These are phyloP conservation scores for Xylariaceae sp. DNA, from an alignment of 2,329 filamentous ascomycete genomes.

Conservation along the genomic window DNA sequence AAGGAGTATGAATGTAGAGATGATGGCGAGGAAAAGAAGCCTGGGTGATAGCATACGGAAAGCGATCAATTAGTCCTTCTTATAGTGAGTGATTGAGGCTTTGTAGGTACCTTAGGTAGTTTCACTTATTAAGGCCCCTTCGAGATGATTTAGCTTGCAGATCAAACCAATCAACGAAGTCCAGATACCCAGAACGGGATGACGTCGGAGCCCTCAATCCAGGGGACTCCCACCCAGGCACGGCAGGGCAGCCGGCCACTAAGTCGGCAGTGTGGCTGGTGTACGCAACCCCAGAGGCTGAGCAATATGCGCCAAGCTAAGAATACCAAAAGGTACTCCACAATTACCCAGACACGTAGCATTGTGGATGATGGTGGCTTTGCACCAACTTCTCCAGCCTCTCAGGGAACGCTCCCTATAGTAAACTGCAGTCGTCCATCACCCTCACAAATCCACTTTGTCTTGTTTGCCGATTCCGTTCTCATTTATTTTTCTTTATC, in stretches of 20 bases:
- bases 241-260: constrained; percentile 8
- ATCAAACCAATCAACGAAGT: constrained; percentile 10
- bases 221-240: neutral
- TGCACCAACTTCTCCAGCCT: no score
- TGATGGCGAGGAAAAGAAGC: neutral
- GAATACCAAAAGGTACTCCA: no score
- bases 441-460: no score
- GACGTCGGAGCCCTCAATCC: constrained; percentile 27
- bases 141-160: neutral
- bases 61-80: neutral
- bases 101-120: neutral
- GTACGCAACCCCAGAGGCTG: constrained; percentile 22
- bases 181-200: constrained; percentile 11
- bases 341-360: no score
- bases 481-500: no score
- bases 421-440: no score
- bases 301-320: constrained; percentile 10
- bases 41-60: constrained; percentile 13
- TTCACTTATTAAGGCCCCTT: neutral
- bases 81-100: constrained; percentile 13
- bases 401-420: no score
- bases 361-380: no score
- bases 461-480: no score
- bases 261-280: constrained; percentile 24
- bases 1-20: constrained; percentile 16